Evolutionary conservation across 805 yeast species (phyloP), one percentile per base, ranked within the genome.

Genomic region (Sugiyamaella lignohabitans): DNA sequence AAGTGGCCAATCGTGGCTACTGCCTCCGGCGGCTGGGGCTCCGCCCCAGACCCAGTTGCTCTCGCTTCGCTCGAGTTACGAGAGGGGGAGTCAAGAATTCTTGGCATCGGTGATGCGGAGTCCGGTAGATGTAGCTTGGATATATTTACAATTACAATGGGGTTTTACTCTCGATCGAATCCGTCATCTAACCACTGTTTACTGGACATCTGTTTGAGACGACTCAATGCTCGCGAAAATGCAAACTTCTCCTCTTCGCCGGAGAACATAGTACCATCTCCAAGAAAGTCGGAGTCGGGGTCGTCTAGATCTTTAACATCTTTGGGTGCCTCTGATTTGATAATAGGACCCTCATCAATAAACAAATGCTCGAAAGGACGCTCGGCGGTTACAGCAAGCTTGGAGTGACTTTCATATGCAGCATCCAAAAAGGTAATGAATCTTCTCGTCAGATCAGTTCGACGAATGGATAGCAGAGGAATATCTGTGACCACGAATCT

Each of bases 211-310:
- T 91, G 98, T 38, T 89, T 76, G 54, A 93, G 72, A 62, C 98
- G 79, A 57, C 93, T 82, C 49, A 91, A 71, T 0, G 98, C 97
- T 61, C 98, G 76, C 0, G 96, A 96, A 71, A 91, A 91, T 18
- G 98, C 98, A 69, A 91, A 93, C 63, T 83, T 78, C 67, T 91
- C 98, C 65, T 91, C 98, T 65, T 88, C 98, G 36, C 93, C 75
- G 4, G 85, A 86, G 68, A 93, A 91, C 51, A 63, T 45, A 18
- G 54, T 48, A 21, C 59, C 49, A 11, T 47, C 45, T 22, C 54
- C 45, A 17, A 62, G 40, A 16, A 84, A 70, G 52, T 79, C 79
- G 50, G 79, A 75, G 54, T 82, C 84, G 53, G 86, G 82, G 0
- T 93, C 94, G 63, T 85, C 87, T 50, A 34, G 37, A 3, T 29